A percentile compares a stretch with the other conserved stretches of the same genome.
These are phyloP conservation scores for Tulasnella calospora DNA, from an alignment of 768 basidiomycete genomes.

Conservation along the genomic window DNA sequence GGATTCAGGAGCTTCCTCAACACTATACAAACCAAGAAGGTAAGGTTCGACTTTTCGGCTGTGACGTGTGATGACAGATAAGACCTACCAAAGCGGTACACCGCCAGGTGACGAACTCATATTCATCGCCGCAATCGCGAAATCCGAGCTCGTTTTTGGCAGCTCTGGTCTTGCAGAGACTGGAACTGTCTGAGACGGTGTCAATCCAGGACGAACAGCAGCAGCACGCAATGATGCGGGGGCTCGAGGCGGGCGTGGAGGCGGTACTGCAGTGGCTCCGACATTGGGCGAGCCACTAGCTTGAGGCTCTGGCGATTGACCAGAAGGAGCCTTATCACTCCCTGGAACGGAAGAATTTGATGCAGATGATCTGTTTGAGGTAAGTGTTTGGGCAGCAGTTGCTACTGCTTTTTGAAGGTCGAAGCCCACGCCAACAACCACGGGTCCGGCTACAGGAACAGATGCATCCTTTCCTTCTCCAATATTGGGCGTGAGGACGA, in stretches of 20 bases:
- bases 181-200: not conserved
- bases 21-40: not conserved
- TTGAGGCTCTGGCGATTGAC: not conserved
- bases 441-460: slow-evolving; percentile 10
- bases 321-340: not conserved
- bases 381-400: not conserved
- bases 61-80: no score
- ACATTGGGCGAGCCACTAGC: not conserved
- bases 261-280: not conserved
- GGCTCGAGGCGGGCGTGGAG: not conserved
- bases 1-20: not conserved
- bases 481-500: slow-evolving; percentile 16
- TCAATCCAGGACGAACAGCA: not conserved
- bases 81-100: no score
- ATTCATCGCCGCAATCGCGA: not conserved
- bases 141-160: not conserved
- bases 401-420: not conserved
- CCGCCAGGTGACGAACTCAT: not conserved
- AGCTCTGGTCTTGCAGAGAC: not conserved
- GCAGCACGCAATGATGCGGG: not conserved
- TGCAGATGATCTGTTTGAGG: not conserved
- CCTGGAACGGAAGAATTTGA: not conserved
- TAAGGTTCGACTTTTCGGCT: not conserved
- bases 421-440: slow-evolving; percentile 9
- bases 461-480: slow-evolving; percentile 20